These are phyloP conservation scores for Plasmodium gaboni DNA, from an alignment of 169 alveolate genomes.

Conservation along the genomic window DNA sequence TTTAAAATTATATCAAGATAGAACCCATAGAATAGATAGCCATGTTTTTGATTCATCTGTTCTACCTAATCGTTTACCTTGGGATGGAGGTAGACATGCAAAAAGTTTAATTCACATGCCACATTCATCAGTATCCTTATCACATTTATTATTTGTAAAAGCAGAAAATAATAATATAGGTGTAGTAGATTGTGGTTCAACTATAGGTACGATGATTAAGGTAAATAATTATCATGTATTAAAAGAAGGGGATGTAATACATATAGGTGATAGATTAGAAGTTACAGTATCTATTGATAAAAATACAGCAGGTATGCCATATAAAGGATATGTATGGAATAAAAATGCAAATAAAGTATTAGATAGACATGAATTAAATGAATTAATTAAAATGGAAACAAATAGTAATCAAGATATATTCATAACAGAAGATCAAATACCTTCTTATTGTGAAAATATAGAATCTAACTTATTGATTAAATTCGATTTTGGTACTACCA, in stretches of 20 bases:
- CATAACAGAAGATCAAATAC: constrained; percentile 24
- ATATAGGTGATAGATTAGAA: constrained; percentile 89
- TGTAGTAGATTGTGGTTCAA: constrained; percentile 90
- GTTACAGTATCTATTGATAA: constrained; percentile 80
- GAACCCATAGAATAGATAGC: constrained; percentile 85
- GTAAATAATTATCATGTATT: constrained; percentile 81
- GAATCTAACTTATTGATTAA: constrained; percentile 51
- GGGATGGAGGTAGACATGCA: constrained; percentile 94
- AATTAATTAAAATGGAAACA: constrained; percentile 29
- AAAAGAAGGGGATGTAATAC: constrained; percentile 87
- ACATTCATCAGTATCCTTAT: constrained; percentile 92
- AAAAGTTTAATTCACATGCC: constrained; percentile 91
- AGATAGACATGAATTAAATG: constrained; percentile 73
- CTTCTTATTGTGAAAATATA: constrained; percentile 41
- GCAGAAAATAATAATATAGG: constrained; percentile 80
- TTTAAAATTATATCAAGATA: constrained; percentile 80
- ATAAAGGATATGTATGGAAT: constrained; percentile 82
- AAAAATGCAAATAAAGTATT: constrained; percentile 76
- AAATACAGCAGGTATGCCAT: constrained; percentile 78
- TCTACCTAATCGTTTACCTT: constrained; percentile 88
- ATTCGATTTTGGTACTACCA: constrained; percentile 60
- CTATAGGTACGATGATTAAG: constrained; percentile 93
- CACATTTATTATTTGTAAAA: constrained; percentile 88
- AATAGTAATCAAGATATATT: constrained; percentile 25
- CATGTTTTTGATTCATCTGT: constrained; percentile 78